Evolutionary conservation across 2,329 filamentous ascomycete genomes (phyloP).

Genomic region (Colletotrichum camelliae): DNA sequence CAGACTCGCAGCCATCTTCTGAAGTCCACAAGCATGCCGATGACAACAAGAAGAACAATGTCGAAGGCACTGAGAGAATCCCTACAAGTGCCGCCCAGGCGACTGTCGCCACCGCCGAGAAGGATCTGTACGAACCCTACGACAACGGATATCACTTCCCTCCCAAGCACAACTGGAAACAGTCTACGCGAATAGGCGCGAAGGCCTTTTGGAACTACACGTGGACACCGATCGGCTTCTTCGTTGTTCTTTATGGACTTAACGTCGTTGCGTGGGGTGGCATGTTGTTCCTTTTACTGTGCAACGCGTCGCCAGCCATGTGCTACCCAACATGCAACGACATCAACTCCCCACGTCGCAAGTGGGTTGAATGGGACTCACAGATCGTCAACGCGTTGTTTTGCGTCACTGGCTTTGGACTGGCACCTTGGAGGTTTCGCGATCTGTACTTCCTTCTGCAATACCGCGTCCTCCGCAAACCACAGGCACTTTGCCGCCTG

Average conservation of each 20-base stretch:
- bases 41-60: background rate
- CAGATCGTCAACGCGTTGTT: constrained; percentile 86
- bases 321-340: constrained; percentile 73
- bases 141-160: constrained; percentile 72
- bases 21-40: background rate
- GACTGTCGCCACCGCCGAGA: constrained; percentile 6
- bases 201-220: constrained; percentile 75
- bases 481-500: constrained; percentile 67
- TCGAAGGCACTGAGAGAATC: constrained; percentile 1
- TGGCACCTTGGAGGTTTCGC: constrained; percentile 84
- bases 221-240: constrained; percentile 76
- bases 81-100: constrained; percentile 5
- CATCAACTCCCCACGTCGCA: constrained; percentile 76
- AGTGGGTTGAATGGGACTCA: constrained; percentile 85
- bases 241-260: constrained; percentile 79
- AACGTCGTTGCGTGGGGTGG: constrained; percentile 90
- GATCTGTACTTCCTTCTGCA: constrained; percentile 77
- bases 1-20: background rate
- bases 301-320: constrained; percentile 77
- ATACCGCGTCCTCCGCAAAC: constrained; percentile 61
- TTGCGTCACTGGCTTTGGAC: constrained; percentile 84
- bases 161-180: constrained; percentile 63
- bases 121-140: constrained; percentile 15
- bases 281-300: constrained; percentile 87
- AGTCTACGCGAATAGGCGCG: constrained; percentile 62